These are phyloP conservation scores for Calocybe cyanea DNA, from an alignment of 768 basidiomycete genomes.

Conservation along the genomic window DNA sequence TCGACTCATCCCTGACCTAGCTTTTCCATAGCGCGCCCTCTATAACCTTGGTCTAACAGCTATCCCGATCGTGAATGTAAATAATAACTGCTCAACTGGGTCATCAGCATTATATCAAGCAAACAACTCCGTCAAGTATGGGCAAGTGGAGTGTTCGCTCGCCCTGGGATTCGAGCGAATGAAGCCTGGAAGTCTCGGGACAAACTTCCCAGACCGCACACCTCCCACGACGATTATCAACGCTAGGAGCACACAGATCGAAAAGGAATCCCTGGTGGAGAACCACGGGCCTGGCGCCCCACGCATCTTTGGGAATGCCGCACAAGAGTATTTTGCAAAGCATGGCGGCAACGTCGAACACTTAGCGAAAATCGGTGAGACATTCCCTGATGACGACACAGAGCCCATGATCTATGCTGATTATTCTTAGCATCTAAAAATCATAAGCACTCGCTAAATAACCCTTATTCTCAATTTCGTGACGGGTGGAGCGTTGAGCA, in stretches of 20 bases:
- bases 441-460: conserved; percentile 76
- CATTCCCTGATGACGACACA: background rate
- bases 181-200: conserved; percentile 68
- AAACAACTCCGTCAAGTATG: conserved; percentile 65
- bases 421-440: conserved; percentile 66
- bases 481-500: conserved; percentile 75
- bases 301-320: conserved; percentile 72
- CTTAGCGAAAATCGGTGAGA: conserved; percentile 73
- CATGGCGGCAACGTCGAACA: conserved; percentile 65
- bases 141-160: conserved; percentile 68
- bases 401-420: background rate
- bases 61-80: conserved; percentile 83
- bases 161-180: conserved; percentile 88
- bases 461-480: conserved; percentile 85
- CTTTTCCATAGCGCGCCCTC: conserved; percentile 53
- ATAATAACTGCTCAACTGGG: conserved; percentile 86
- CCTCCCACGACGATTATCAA: conserved; percentile 47
- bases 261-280: conserved; percentile 44
- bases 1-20: background rate
- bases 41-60: conserved; percentile 82
- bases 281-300: conserved; percentile 72
- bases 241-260: conserved; percentile 42
- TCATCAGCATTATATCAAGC: conserved; percentile 75
- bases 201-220: conserved; percentile 54
- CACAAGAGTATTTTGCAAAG: conserved; percentile 73